Evolutionary conservation across 345 rosid species (phyloP).

Genomic region (Garcia nutans): DNA sequence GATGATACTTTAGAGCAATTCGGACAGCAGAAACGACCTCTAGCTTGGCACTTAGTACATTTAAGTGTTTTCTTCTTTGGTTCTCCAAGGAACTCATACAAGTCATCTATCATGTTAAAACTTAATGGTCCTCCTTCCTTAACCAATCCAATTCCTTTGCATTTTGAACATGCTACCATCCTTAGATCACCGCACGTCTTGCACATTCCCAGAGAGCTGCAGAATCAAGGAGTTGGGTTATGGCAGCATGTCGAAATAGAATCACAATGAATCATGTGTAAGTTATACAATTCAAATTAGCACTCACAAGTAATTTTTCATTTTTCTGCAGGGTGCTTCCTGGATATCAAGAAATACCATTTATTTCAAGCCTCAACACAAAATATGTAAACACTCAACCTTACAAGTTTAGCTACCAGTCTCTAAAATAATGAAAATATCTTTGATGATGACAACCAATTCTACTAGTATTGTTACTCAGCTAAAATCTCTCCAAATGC

Average conservation of each 20-base stretch:
- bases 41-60: slow-evolving; percentile 63
- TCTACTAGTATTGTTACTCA: too few relatives aligned
- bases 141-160: slow-evolving; percentile 70
- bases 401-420: neutral
- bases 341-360: neutral
- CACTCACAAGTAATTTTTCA: neutral
- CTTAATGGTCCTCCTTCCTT: slow-evolving; percentile 52
- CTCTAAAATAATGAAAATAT: neutral
- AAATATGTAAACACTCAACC: neutral
- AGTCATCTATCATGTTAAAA: slow-evolving; percentile 44
- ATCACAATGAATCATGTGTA: neutral
- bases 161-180: slow-evolving; percentile 70
- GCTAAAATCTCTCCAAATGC: too few relatives aligned
- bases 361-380: neutral
- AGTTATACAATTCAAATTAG: neutral
- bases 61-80: slow-evolving; percentile 29
- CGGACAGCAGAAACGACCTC: slow-evolving; percentile 72
- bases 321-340: neutral
- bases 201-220: slow-evolving; percentile 87
- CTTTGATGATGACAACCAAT: too few relatives aligned
- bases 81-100: slow-evolving; percentile 38
- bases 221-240: slow-evolving; percentile 16
- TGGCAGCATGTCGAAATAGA: neutral
- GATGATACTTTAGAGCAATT: slow-evolving; percentile 47
- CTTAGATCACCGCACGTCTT: slow-evolving; percentile 73